A percentile compares a stretch with the other conserved stretches of the same genome.
Conservation (phyloP, 768 basidiomycete species). For the Lactarius evosmus region DNA sequence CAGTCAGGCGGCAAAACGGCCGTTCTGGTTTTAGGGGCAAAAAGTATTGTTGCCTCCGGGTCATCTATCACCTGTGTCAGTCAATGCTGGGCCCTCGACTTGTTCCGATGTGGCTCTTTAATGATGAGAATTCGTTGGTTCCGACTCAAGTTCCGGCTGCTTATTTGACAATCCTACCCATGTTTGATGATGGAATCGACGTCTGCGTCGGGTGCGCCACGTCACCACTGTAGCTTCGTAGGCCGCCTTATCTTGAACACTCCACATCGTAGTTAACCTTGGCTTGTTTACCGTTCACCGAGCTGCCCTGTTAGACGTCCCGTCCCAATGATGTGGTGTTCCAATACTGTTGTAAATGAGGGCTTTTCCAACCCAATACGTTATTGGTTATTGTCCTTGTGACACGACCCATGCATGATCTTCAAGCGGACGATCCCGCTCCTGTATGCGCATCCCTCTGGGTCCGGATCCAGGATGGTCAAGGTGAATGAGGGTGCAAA, state of each 20-base stretch:
- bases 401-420: constrained; percentile 12
- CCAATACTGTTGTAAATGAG: neutral
- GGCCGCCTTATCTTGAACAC: neutral
- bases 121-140: neutral
- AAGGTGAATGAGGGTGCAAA: constrained; percentile 7
- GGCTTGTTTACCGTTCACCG: constrained; percentile 2
- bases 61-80: neutral
- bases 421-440: constrained; percentile 13
- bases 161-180: neutral
- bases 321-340: neutral
- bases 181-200: neutral
- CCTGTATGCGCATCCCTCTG: neutral
- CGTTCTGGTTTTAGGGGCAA: neutral
- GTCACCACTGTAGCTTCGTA: constrained; percentile 5
- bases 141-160: neutral
- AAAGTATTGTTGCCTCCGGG: neutral
- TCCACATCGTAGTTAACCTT: neutral
- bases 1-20: neutral
- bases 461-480: constrained; percentile 2
- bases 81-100: neutral
- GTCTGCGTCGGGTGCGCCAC: constrained; percentile 9
- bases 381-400: constrained; percentile 8
- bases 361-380: neutral
- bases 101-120: neutral
- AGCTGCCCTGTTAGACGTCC: neutral